Evolutionary conservation across 495 filamentous ascomycete species (phyloP), one percentile per base, ranked within the genome.

Genomic region (Trichoderma parareesei): DNA sequence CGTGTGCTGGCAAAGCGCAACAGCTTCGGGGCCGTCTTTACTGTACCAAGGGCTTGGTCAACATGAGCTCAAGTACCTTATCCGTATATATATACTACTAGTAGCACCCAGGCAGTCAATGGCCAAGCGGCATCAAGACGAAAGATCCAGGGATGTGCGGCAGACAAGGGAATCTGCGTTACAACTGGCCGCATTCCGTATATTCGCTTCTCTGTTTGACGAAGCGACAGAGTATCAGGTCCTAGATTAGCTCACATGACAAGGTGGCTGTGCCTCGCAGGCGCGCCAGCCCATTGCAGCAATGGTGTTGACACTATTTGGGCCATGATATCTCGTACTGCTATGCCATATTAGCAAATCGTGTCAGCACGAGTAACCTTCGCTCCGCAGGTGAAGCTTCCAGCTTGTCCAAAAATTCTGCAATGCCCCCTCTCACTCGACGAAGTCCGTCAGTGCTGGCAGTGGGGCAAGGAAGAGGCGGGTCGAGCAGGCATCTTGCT

Each of bases 371-470:
- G 27, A 27, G 27, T 27, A 57, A 57, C 5, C 16, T 57, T 35
- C 6, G 27, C 53, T 57, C 16, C 8, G 53, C 53, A 37, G 33
- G 33, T 35, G 53, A 57, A 57, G 53, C 27, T 7, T 33, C 16
- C 18, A 57, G 53, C 53, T 37, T 49, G 7, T 27, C 27, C 27
- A 16, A 49, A 18, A 16, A 35, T 35, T 1, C 6, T 55, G 5
- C 18, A 35, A 57, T 57, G 53, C 53, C 53, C 27, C 53, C 53
- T 57, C 53, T 37, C 35, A 27, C 53, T 57, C 53, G 27, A 37
- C 53, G 53, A 57, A 6, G 33, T 57, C 37, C 20, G 27, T 57
- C 20, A 27, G 33, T 35, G 33, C 53, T 57, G 33, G 53, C 27
- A 57, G 10, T 11, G 53, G 10, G 27, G 53, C 53, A 57, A 27